phyloP scores from a whole-genome alignment of 768 basidiomycete genomes.

The Mrakia frigida region DNA sequence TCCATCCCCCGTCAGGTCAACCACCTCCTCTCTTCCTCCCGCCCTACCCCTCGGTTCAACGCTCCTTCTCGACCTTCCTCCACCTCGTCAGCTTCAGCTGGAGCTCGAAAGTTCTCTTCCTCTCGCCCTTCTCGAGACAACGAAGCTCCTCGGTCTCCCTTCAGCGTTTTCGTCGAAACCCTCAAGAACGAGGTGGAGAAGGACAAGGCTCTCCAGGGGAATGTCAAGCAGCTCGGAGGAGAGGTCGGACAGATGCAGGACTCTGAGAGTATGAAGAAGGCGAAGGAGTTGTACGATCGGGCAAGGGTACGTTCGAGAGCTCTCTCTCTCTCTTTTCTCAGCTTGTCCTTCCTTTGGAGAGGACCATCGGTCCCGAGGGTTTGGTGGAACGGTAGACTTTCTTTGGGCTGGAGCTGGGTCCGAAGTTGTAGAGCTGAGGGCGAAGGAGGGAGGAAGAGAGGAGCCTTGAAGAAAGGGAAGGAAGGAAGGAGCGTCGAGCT shows the following conservation, averaged over 20 bases:
- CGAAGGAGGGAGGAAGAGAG: not conserved
- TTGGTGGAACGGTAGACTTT: not conserved
- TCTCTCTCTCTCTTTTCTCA: not conserved
- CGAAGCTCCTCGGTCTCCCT: conserved; percentile 58
- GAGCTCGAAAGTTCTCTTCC: conserved; percentile 20
- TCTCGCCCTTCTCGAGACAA: conserved; percentile 12
- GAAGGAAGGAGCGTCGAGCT: conserved; percentile 14
- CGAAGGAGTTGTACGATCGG: conserved; percentile 84
- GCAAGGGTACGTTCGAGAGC: conserved; percentile 64
- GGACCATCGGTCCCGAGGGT: not conserved
- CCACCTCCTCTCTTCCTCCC: not conserved
- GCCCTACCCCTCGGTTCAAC: not conserved
- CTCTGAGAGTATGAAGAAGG: conserved; percentile 89
- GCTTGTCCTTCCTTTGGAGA: not conserved
- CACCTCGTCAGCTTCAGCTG: not conserved
- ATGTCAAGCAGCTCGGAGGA: conserved; percentile 93
- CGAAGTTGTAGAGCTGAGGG: not conserved
- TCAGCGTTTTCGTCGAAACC: conserved; percentile 92
- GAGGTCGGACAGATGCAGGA: conserved; percentile 97
- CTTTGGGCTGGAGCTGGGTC: not conserved
- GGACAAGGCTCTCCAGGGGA: conserved; percentile 90
- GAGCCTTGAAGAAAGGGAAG: not conserved
- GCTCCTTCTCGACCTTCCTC: not conserved
- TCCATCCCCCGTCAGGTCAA: conserved; percentile 12
- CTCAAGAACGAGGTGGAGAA: conserved; percentile 86